Conservation (phyloP, 225 moss, liverwort and hornwort genomes). For the Lunularia cruciata region DNA sequence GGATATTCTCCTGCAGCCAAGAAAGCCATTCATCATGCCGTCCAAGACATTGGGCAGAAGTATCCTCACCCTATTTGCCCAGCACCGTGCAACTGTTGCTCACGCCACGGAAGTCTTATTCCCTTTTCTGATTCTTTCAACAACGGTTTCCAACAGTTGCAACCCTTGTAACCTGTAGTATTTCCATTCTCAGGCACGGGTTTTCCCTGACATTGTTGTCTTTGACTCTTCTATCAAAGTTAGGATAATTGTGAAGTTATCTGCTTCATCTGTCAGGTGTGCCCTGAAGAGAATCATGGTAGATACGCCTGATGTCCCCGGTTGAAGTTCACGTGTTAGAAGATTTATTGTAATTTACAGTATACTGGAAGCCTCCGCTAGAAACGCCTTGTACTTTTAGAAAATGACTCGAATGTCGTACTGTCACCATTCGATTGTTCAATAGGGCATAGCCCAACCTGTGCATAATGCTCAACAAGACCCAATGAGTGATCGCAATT, state of each 20-base stretch:
- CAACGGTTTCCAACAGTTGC: constrained; percentile 20
- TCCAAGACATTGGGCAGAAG: constrained; percentile 23
- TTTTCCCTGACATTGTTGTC: not conserved
- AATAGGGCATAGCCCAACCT: constrained; percentile 23
- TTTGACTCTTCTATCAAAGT: constrained; percentile 5
- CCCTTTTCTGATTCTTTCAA: constrained; percentile 26
- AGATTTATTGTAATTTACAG: constrained; percentile 14
- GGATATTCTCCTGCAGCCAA: constrained; percentile 35
- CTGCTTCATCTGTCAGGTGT: not conserved
- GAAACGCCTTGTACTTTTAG: constrained; percentile 20
- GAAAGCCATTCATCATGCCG: constrained; percentile 33
- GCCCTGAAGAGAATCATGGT: constrained; percentile 1
- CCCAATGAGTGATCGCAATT: not conserved
- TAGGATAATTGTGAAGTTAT: constrained; percentile 4
- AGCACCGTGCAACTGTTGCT: constrained; percentile 36
- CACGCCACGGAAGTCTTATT: constrained; percentile 33
- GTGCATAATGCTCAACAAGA: constrained; percentile 15
- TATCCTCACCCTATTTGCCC: constrained; percentile 32
- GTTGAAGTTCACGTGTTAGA: constrained; percentile 5
- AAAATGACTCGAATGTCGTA: not conserved
- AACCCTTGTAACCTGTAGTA: constrained; percentile 17
- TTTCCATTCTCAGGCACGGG: not conserved
- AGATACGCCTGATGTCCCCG: not conserved
- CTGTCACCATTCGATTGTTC: constrained; percentile 13
- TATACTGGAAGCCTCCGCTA: constrained; percentile 11